A percentile compares a stretch with the other conserved stretches of the same genome.
Evolutionary conservation across 192 early-diverging fungal genomes (phyloP).

Genomic region (Entomortierella lignicola): DNA sequence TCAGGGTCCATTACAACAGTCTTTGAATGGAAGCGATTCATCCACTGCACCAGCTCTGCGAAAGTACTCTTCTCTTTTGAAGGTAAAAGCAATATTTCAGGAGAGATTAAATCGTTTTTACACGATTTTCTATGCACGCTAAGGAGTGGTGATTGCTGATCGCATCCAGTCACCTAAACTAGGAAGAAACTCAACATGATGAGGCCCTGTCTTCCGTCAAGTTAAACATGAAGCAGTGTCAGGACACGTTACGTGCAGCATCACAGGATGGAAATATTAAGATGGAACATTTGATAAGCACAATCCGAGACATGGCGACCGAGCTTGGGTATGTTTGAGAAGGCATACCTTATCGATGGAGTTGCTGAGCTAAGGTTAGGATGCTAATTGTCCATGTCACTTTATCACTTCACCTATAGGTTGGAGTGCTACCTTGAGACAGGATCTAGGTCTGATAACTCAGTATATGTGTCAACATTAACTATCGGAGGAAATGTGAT

Average conservation of each 20-base stretch:
- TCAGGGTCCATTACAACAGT: conserved; percentile 49
- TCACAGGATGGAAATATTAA: conserved; percentile 49
- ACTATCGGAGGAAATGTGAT: conserved; percentile 52
- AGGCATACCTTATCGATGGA: background rate
- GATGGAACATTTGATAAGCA: conserved; percentile 38
- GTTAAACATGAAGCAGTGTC: conserved; percentile 47
- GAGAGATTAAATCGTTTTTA: background rate
- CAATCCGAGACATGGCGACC: conserved; percentile 46
- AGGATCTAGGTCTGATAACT: conserved; percentile 19
- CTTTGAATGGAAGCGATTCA: conserved; percentile 37
- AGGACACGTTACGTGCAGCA: conserved; percentile 40
- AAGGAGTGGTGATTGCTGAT: background rate
- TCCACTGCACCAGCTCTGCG: conserved; percentile 22
- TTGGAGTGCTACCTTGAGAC: conserved; percentile 50
- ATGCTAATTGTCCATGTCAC: background rate
- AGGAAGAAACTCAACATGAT: conserved; percentile 41
- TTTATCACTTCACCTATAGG: background rate
- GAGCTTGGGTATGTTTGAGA: conserved; percentile 27
- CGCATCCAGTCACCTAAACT: background rate
- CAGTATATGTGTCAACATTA: conserved; percentile 37
- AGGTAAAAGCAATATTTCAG: conserved; percentile 6
- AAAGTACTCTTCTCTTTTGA: conserved; percentile 41
- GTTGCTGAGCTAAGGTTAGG: too few relatives aligned
- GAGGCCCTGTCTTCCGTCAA: conserved; percentile 39
- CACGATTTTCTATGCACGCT: background rate